Evolutionary conservation across 1,284 basidiomycete species (phyloP), one percentile per base, ranked within the genome.

Genomic region (Ustilago trichophora): DNA sequence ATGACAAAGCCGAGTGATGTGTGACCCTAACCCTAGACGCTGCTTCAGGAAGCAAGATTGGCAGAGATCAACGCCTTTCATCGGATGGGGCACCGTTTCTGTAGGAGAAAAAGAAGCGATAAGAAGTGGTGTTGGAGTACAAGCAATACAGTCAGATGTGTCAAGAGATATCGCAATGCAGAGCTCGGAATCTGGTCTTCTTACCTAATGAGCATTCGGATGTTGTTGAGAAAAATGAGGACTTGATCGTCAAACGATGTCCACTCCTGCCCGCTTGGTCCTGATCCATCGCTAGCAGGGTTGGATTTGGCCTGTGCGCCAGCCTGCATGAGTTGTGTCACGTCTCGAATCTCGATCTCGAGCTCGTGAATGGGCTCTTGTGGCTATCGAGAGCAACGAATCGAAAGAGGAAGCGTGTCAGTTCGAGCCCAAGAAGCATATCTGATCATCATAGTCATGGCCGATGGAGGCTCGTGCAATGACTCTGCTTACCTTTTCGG

Each of bases 311-410:
- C 48, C 35, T 67, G 52, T 8, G 63, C 36, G 0, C 57, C 77
- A 9, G 84, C 84, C 9, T 80, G 81, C 41, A 87, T 70, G n/a
- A 87, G 73, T n/a, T 81, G 67, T 0, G 73, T 75, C 2, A 84
- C 83, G 52, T 86, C 82, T 19, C 80, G 73, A 37, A 87, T 81
- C 75, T 88, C 87, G 40, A 88, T 81, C 66, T 88, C 87, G 21
- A 87, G 80, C 72, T 88, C 87, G 75, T 85, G 85, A 12, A 83
- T 54, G 1, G 71, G 72, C 32, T 75, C 65, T 25, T 64, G 47
- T 8, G 69, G 75, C 77, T 34, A 27, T 42, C 33, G 7, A 29
- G 13, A 29, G 27, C 8, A 13, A 29, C n/a, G n/a, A n/a, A n/a
- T n/a, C n/a, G n/a, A n/a, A n/a, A n/a, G n/a, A n/a, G n/a, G n/a